These are phyloP conservation scores for Neurospora sp. DNA, from an alignment of 495 filamentous ascomycete genomes.

Conservation along the genomic window DNA sequence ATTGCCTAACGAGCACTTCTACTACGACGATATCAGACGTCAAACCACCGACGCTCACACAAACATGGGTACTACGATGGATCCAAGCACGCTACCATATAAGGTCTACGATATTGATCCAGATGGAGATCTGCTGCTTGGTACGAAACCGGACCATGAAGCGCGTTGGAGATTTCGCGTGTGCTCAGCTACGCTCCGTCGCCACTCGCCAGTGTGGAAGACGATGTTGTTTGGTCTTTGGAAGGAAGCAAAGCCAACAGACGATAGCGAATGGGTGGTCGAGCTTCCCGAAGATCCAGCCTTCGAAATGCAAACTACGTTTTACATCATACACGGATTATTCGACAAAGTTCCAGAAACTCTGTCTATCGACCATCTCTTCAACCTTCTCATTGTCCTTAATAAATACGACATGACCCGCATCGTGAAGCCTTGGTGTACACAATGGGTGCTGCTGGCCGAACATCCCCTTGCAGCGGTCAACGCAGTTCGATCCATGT, in stretches of 20 bases:
- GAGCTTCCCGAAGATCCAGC: slow-evolving; percentile 20
- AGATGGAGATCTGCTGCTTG: background rate
- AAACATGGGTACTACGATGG: background rate
- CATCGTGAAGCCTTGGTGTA: background rate
- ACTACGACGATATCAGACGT: background rate
- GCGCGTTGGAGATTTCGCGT: slow-evolving; percentile 6
- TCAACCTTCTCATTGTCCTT: background rate
- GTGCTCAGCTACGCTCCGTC: slow-evolving; percentile 13
- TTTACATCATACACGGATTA: background rate
- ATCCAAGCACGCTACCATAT: background rate
- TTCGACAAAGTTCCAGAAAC: background rate
- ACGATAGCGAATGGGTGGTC: slow-evolving; percentile 12
- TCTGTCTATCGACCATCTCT: background rate
- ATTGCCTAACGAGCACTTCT: background rate
- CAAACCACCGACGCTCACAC: background rate
- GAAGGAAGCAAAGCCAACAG: slow-evolving; percentile 13
- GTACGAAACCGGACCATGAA: background rate
- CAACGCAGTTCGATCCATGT: background rate
- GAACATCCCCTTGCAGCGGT: rapidly evolving
- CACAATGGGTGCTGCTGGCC: background rate
- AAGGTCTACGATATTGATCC: background rate
- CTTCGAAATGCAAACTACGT: background rate
- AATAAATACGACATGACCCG: background rate
- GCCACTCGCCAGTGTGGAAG: slow-evolving; percentile 18
- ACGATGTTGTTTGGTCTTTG: slow-evolving; percentile 18